These are phyloP conservation scores for Pseudonitzschia pungens DNA, from an alignment of 108 stramenopile genomes.

Conservation along the genomic window DNA sequence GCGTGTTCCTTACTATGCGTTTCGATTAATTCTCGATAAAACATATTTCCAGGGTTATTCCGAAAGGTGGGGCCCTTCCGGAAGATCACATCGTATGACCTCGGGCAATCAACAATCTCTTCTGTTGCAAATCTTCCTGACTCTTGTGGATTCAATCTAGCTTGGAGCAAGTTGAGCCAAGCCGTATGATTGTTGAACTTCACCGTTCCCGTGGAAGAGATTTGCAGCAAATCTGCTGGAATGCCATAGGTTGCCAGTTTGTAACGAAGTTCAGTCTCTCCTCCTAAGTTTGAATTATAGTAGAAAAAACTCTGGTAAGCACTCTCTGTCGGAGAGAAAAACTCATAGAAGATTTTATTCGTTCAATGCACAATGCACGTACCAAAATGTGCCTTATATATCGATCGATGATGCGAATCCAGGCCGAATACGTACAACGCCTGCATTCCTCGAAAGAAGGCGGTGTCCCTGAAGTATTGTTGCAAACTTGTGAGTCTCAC, in stretches of 20 bases:
- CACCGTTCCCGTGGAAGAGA: not conserved
- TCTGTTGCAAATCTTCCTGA: not conserved
- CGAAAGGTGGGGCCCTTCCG: not conserved
- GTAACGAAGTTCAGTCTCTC: constrained; percentile 20
- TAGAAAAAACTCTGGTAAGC: no score
- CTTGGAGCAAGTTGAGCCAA: constrained; percentile 2
- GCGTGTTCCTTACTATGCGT: not conserved
- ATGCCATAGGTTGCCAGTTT: constrained; percentile 23
- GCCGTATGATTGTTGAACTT: constrained; percentile 6
- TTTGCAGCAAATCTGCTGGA: constrained; percentile 8
- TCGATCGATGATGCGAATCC: not conserved
- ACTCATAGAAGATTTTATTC: not conserved
- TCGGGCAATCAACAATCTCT: constrained; percentile 3
- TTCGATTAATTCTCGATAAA: not conserved
- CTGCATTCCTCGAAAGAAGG: not conserved
- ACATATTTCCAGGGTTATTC: constrained; percentile 4
- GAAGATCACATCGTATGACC: not conserved
- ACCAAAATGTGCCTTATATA: not conserved
- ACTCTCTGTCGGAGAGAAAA: no score
- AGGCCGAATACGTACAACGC: not conserved
- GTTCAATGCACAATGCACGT: not conserved
- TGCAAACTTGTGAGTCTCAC: not conserved
- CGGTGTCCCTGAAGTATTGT: not conserved
- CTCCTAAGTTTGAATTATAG: constrained; percentile 8
- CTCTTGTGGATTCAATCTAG: not conserved